A percentile compares a stretch with the other conserved stretches of the same genome.
These are phyloP conservation scores for Dendrobium chrysotoxum DNA, from an alignment of 106 monocot genomes.

Conservation along the genomic window DNA sequence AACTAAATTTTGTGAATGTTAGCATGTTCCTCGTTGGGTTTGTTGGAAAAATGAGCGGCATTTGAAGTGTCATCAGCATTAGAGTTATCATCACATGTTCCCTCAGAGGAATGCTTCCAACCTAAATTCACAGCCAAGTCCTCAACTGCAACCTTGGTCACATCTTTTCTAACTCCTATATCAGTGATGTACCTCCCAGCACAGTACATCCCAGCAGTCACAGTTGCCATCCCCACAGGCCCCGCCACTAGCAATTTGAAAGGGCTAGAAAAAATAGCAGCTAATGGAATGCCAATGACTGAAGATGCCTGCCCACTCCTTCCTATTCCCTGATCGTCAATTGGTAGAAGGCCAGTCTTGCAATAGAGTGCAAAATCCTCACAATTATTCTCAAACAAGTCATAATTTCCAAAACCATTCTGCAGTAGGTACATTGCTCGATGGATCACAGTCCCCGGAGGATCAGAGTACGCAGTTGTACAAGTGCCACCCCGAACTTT, in stretches of 20 bases:
- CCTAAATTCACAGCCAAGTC: slow-evolving; percentile 46
- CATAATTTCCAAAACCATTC: slow-evolving; percentile 80
- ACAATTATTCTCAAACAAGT: slow-evolving; percentile 85
- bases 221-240: slow-evolving; percentile 79
- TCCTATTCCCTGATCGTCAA: slow-evolving; percentile 59
- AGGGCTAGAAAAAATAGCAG: slow-evolving; percentile 68
- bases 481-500: slow-evolving; percentile 87
- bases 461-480: slow-evolving; percentile 60
- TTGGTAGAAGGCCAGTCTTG: slow-evolving; percentile 75
- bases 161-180: slow-evolving; percentile 90
- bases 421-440: slow-evolving; percentile 82
- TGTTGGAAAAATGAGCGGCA: not conserved
- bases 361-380: slow-evolving; percentile 97
- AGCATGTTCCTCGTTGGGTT: not conserved
- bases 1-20: not conserved
- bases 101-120: slow-evolving; percentile 4
- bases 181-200: slow-evolving; percentile 84
- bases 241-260: slow-evolving; percentile 72
- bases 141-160: slow-evolving; percentile 74
- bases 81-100: not conserved
- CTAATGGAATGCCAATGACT: slow-evolving; percentile 57
- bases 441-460: slow-evolving; percentile 43
- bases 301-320: slow-evolving; percentile 87
- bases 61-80: not conserved
- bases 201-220: slow-evolving; percentile 90